These are phyloP conservation scores for Cyberlindnera xishuangbannaensis DNA, from an alignment of 805 yeast genomes.

Conservation along the genomic window DNA sequence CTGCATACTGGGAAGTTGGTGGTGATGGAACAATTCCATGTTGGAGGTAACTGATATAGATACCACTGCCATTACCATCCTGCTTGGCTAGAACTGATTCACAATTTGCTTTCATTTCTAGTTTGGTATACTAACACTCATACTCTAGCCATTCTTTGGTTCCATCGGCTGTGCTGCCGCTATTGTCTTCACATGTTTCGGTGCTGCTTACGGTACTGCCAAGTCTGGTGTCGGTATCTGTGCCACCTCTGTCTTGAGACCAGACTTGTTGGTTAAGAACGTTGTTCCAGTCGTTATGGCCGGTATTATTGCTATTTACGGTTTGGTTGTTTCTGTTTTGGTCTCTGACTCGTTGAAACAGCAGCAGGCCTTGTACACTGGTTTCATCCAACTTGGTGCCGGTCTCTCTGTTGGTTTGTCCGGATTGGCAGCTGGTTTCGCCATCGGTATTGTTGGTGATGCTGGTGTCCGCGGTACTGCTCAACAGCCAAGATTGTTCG, in stretches of 20 bases:
- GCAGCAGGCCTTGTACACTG: slow-evolving; percentile 90
- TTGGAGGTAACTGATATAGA: background rate
- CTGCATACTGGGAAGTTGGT: too few relatives aligned
- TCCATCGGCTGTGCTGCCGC: slow-evolving; percentile 99
- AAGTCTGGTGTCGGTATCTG: slow-evolving; percentile 99
- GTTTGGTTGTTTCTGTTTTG: slow-evolving; percentile 91
- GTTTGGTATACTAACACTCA: slow-evolving; percentile 5
- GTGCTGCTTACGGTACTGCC: slow-evolving; percentile 99
- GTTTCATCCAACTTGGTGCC: slow-evolving; percentile 97
- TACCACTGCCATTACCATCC: too few relatives aligned
- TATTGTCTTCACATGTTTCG: slow-evolving; percentile 96
- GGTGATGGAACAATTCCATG: too few relatives aligned
- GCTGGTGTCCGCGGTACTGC: slow-evolving; percentile 99
- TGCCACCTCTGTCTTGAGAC: slow-evolving; percentile 96
- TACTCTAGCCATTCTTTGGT: slow-evolving; percentile 83
- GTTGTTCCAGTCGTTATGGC: slow-evolving; percentile 98
- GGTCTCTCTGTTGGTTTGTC: slow-evolving; percentile 96
- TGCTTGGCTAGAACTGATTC: too few relatives aligned
- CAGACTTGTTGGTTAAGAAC: slow-evolving; percentile 88
- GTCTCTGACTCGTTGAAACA: slow-evolving; percentile 87
- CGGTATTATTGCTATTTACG: slow-evolving; percentile 98
- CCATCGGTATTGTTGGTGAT: slow-evolving; percentile 99
- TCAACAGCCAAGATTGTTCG: slow-evolving; percentile 97
- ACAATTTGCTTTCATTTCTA: too few relatives aligned
- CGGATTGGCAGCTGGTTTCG: slow-evolving; percentile 97